phyloP scores from a whole-genome alignment of 495 filamentous ascomycete genomes.

The Sordaria brevicollis region DNA sequence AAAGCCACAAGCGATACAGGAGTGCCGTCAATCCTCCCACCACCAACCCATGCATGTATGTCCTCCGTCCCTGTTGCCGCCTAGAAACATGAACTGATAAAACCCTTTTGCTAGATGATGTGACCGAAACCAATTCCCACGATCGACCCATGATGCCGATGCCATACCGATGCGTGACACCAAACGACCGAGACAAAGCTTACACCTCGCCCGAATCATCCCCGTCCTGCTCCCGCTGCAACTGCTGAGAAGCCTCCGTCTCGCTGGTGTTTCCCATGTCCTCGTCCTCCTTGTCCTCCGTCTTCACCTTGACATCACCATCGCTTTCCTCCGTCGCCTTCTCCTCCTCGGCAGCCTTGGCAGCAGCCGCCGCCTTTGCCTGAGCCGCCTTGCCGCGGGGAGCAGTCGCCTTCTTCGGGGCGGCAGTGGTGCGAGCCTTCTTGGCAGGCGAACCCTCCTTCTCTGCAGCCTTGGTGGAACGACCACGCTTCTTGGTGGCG shows the following conservation, averaged over 20 bases:
- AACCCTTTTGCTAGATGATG: background rate
- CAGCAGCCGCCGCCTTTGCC: background rate
- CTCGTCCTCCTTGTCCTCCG: background rate
- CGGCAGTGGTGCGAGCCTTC: background rate
- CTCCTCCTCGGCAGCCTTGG: background rate
- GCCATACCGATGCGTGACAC: background rate
- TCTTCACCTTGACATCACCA: background rate
- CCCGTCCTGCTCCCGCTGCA: background rate
- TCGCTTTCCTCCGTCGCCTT: background rate
- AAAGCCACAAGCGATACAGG: background rate
- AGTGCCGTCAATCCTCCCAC: background rate
- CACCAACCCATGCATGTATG: no score
- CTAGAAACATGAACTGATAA: background rate
- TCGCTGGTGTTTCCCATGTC: background rate
- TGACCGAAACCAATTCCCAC: background rate
- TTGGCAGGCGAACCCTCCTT: background rate
- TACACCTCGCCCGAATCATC: background rate
- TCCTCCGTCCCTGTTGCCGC: background rate
- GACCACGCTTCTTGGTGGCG: background rate
- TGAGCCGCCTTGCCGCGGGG: background rate
- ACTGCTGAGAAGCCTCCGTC: background rate
- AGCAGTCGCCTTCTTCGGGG: background rate
- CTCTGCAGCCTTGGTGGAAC: background rate
- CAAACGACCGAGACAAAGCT: background rate
- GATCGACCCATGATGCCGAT: background rate